A percentile compares a stretch with the other conserved stretches of the same genome.
Conservation (phyloP, 2,329 filamentous ascomycete species). For the Calonectria naviculata region DNA sequence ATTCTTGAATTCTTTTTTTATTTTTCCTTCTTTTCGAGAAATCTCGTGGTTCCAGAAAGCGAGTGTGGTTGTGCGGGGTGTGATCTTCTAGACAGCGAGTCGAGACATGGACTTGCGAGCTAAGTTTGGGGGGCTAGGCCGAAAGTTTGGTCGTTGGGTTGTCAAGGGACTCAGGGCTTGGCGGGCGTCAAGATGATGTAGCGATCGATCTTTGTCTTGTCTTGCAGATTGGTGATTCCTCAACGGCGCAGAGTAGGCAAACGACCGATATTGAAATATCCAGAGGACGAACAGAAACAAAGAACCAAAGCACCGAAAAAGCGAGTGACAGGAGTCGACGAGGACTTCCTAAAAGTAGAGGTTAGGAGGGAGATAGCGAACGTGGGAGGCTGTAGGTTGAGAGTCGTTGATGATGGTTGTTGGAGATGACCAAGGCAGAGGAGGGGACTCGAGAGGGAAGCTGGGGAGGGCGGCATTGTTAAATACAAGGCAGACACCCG, state of each 20-base stretch:
- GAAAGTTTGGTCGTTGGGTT: slow-evolving; percentile 24
- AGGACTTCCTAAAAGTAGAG: slow-evolving; percentile 72
- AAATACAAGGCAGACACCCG: slow-evolving; percentile 43
- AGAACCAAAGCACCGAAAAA: slow-evolving; percentile 64
- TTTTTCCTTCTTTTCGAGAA: slow-evolving; percentile 26
- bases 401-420: slow-evolving; percentile 38
- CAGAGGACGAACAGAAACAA: slow-evolving; percentile 49
- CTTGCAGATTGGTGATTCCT: slow-evolving; percentile 34
- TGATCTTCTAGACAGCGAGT: slow-evolving; percentile 34
- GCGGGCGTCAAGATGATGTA: slow-evolving; percentile 21
- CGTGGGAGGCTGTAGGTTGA: slow-evolving; percentile 49
- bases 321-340: slow-evolving; percentile 81
- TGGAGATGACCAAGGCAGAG: slow-evolving; percentile 40
- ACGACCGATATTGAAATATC: slow-evolving; percentile 30
- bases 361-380: slow-evolving; percentile 60
- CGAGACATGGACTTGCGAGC: slow-evolving; percentile 28
- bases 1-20: slow-evolving; percentile 35
- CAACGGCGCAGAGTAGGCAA: slow-evolving; percentile 28
- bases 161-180: slow-evolving; percentile 18
- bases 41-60: slow-evolving; percentile 40
- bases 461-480: slow-evolving; percentile 43
- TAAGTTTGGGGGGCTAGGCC: slow-evolving; percentile 26
- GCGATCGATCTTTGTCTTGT: slow-evolving; percentile 31
- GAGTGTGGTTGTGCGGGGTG: slow-evolving; percentile 45
- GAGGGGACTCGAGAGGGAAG: slow-evolving; percentile 38